phyloP scores from a whole-genome alignment of 768 basidiomycete genomes.

The Lactarius quietus region DNA sequence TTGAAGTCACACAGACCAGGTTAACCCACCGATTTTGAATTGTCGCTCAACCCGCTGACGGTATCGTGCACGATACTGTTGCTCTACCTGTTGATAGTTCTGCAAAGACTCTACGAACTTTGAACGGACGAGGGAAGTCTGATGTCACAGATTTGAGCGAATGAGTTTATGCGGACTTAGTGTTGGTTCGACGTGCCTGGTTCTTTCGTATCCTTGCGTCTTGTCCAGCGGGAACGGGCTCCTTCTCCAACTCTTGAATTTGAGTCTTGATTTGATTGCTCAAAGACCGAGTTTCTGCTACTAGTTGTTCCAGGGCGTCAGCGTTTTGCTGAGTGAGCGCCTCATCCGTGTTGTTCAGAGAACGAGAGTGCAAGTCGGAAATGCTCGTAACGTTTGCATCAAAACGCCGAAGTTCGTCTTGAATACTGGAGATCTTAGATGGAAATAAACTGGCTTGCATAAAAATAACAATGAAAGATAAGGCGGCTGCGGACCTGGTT shows the following conservation, averaged over 20 bases:
- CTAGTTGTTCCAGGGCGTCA: constrained; percentile 62
- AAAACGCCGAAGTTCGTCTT: constrained; percentile 65
- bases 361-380: constrained; percentile 68
- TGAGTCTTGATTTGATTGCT: constrained; percentile 66
- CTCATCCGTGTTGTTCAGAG: constrained; percentile 75
- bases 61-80: constrained; percentile 72
- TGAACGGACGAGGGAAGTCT: constrained; percentile 29
- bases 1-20: neutral
- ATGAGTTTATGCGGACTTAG: neutral
- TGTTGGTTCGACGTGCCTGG: constrained; percentile 47
- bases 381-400: constrained; percentile 68
- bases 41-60: constrained; percentile 83
- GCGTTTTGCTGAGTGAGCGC: constrained; percentile 55
- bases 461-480: neutral
- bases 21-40: constrained; percentile 70
- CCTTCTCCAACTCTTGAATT: constrained; percentile 66
- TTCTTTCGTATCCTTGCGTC: constrained; percentile 74
- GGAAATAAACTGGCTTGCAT: neutral
- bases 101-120: constrained; percentile 84
- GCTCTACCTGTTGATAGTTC: constrained; percentile 78
- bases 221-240: constrained; percentile 58
- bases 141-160: neutral
- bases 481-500: constrained; percentile 30
- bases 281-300: constrained; percentile 67
- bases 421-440: constrained; percentile 65